Evolutionary conservation across 352 stramenopile species (phyloP), one percentile per base, ranked within the genome.

Genomic region (Globisporangium paroecandrum): DNA sequence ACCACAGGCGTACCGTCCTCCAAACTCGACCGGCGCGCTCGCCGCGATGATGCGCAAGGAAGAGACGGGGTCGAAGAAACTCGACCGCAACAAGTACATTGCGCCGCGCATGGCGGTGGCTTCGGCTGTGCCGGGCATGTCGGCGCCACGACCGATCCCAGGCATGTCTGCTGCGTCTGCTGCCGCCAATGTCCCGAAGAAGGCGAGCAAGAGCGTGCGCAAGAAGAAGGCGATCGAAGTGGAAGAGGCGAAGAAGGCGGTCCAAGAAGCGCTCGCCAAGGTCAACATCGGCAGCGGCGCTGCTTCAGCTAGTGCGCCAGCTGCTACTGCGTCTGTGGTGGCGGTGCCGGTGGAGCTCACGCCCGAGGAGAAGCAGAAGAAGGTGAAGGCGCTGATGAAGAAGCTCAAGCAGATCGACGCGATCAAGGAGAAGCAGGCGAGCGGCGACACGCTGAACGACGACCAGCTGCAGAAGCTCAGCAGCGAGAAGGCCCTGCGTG

Each of bases 21-120:
- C 93, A 4, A 87, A 89, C 55, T 97, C 91, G 58, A 95, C 87
- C 0, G 93, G 93, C 34, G 87, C 89, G 10, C 83, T 99, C 27
- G 94, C 97, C 6, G 96, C 97, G 46, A 86, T 98, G 65, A 98
- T 99, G 88, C 80, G 91, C n/a, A 85, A 89, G 62, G 86, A 96
- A 66, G 87, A 94, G 56, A 79, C 79, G 24, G 88, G 88, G 12
- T 81, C 86, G 8, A 87, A 78, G 69, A 96, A 94, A 71, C 79
- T 96, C 20, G 86, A 96, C 63, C 82, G 83, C 36, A 93, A 93
- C 82, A 94, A 94, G 70, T 96, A 94, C 64, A 82, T 76, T 4
- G 74, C 85, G 10, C 82, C 83, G 8, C 77, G 78, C n/a, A 60
- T 71, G 20, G 66, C 64, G 4, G 61, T 66, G 24, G 60, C 71